A percentile compares a stretch with the other conserved stretches of the same genome.
phyloP scores from a whole-genome alignment of 257 asterid species.

The Lycium ferocissimum region DNA sequence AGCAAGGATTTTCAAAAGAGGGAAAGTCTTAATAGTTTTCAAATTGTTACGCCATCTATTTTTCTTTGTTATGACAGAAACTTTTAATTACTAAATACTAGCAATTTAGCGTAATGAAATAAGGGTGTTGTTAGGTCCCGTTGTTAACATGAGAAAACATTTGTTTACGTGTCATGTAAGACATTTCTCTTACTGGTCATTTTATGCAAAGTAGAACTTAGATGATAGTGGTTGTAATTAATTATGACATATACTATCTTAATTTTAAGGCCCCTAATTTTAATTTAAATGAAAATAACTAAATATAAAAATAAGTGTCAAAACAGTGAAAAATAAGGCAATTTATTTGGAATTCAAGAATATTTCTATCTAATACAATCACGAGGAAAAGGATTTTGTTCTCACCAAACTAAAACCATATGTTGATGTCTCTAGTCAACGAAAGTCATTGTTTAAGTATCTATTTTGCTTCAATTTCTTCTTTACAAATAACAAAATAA shows the following conservation, averaged over 20 bases:
- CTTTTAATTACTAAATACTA: neutral
- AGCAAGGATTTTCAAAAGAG: neutral
- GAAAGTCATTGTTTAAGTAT: no score
- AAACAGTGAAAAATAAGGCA: neutral
- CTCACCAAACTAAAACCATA: no score
- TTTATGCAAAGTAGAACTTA: neutral
- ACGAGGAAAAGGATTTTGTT: no score
- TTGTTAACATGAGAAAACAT: neutral
- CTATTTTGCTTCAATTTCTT: no score
- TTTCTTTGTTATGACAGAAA: neutral
- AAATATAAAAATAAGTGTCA: no score
- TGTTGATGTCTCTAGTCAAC: no score
- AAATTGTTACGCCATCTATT: neutral
- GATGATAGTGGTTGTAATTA: neutral
- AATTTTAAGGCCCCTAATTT: no score
- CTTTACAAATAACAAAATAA: neutral
- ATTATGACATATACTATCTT: neutral
- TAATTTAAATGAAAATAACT: no score
- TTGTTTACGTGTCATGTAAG: neutral
- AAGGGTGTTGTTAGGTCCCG: neutral
- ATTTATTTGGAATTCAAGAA: neutral
- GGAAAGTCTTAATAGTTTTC: neutral
- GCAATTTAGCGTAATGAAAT: neutral
- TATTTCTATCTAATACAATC: no score
- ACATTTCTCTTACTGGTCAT: neutral